These are phyloP conservation scores for Petrea volubilis DNA, from an alignment of 257 asterid species.

Conservation along the genomic window DNA sequence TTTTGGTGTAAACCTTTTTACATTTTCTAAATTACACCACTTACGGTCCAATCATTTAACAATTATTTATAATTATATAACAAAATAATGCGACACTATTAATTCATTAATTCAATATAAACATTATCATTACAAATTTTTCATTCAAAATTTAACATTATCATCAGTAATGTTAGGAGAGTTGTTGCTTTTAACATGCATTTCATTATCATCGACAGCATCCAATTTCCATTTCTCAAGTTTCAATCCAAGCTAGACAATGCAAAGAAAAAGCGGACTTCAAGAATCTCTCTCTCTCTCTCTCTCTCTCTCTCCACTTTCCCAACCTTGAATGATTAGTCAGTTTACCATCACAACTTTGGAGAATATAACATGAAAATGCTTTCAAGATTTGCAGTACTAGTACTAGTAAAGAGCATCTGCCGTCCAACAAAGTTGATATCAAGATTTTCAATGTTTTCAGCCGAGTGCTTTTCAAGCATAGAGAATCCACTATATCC, in stretches of 20 bases:
- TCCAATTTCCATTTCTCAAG: background rate
- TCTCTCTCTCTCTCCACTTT: conserved; percentile 29
- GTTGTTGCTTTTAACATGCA: too few species aligned
- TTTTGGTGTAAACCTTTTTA: too few species aligned
- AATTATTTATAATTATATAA: too few species aligned
- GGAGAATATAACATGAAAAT: conserved; percentile 29
- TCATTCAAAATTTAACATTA: too few species aligned
- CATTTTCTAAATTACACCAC: too few species aligned
- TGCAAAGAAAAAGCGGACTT: background rate
- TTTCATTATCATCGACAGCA: background rate
- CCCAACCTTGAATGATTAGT: conserved; percentile 37
- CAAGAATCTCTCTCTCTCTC: conserved; percentile 8
- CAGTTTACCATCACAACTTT: conserved; percentile 39
- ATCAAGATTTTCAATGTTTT: conserved; percentile 11
- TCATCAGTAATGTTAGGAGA: too few species aligned
- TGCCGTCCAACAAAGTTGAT: conserved; percentile 10
- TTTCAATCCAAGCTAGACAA: background rate
- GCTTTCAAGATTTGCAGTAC: conserved; percentile 16
- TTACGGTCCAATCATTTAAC: too few species aligned
- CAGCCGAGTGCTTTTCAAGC: background rate
- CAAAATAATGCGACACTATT: too few species aligned
- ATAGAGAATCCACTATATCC: too few species aligned
- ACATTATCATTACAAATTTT: too few species aligned
- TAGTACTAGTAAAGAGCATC: background rate
- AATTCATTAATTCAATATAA: too few species aligned